Percentiles rank a stretch among this genome's conserved stretches.
phyloP scores from a whole-genome alignment of 202 grass and related monocot genomes.

The Elaeis oleifera region DNA sequence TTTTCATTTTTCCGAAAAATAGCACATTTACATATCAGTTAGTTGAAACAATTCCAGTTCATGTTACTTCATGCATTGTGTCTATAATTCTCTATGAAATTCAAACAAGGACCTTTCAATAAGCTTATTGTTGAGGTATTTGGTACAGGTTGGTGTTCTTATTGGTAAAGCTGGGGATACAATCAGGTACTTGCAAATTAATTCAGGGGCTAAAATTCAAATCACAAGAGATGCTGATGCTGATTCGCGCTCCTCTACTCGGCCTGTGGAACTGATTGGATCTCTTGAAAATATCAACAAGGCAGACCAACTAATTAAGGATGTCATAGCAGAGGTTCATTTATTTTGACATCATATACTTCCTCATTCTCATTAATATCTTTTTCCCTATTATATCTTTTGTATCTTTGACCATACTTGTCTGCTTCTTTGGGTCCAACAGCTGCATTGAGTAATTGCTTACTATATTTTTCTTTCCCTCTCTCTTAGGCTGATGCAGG shows the following conservation, averaged over 20 bases:
- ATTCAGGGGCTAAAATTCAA: constrained; percentile 30
- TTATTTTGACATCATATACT: background rate
- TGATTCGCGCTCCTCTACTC: constrained; percentile 10
- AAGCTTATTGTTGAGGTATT: background rate
- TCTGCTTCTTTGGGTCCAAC: too few species aligned
- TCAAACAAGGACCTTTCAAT: background rate
- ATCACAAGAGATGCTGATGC: constrained; percentile 26
- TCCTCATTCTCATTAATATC: background rate
- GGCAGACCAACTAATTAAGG: constrained; percentile 23
- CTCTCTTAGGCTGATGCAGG: constrained; percentile 22
- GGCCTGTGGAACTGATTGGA: constrained; percentile 22
- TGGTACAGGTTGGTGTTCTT: constrained; percentile 26
- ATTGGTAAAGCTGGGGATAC: constrained; percentile 29
- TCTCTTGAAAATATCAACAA: constrained; percentile 16
- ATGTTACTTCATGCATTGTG: too few species aligned
- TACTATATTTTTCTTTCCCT: background rate
- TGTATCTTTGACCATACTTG: too few species aligned
- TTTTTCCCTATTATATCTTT: too few species aligned
- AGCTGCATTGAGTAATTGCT: too few species aligned
- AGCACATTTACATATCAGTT: too few species aligned
- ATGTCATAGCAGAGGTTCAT: constrained; percentile 19
- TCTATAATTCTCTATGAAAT: too few species aligned
- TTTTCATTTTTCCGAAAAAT: too few species aligned
- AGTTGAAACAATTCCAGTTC: too few species aligned
- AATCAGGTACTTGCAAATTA: constrained; percentile 23